A percentile compares a stretch with the other conserved stretches of the same genome.
Evolutionary conservation across 345 rosid genomes (phyloP).

Genomic region (Erucastrum elatum): DNA sequence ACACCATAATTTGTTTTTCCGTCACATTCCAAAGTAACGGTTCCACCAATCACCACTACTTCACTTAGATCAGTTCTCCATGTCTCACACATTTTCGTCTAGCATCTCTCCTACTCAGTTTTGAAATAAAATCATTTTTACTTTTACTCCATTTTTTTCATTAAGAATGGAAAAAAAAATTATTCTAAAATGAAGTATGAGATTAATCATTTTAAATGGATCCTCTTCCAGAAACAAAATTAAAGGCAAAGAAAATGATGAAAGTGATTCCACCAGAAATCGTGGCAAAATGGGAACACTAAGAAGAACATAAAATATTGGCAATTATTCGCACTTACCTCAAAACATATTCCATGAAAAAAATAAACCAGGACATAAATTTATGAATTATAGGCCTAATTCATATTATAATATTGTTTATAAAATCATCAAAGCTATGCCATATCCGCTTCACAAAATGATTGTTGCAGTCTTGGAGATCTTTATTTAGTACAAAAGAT

Average conservation of each 20-base stretch:
- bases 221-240: neutral
- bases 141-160: neutral
- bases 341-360: neutral
- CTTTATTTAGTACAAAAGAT: neutral
- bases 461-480: neutral
- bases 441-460: neutral
- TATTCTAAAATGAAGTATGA: neutral
- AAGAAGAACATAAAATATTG: neutral
- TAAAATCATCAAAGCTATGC: neutral
- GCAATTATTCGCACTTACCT: neutral
- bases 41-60: slow-evolving; percentile 21
- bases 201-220: neutral
- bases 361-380: neutral
- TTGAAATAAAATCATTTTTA: neutral
- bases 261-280: neutral
- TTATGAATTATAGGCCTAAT: neutral
- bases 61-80: slow-evolving; percentile 17
- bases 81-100: neutral
- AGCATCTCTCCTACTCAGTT: slow-evolving; percentile 7
- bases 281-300: neutral
- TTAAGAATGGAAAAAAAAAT: neutral
- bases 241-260: neutral
- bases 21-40: slow-evolving; percentile 16
- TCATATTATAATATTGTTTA: neutral
- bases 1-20: slow-evolving; percentile 30